Base-by-base conservation (phyloP, 2,329 filamentous ascomycete genomes). In the Pseudocercospora cruenta region DNA sequence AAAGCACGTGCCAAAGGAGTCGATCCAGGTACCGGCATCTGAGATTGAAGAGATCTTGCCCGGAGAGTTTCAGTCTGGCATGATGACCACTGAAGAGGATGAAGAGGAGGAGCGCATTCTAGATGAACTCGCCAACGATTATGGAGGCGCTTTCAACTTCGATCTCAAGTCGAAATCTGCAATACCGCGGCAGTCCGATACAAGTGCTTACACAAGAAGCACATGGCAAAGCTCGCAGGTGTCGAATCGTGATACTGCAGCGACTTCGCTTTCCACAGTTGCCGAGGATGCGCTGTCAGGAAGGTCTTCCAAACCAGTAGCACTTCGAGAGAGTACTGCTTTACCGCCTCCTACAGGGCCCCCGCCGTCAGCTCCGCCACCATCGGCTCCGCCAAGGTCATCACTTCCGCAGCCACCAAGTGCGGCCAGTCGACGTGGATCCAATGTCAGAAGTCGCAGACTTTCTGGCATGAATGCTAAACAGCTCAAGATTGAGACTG, bases 401-500 rank as follows among this genome's bases (percentile, higher is more conserved):
- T 71, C 70, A 22, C 67, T 75, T 12, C 71, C 72, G 51, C 61
- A 58, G 21, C 71, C 71, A 28, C 70, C 71, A 16, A 70, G 64
- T 58, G 61, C 65, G 39, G 63, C 39, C 21, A 71, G 68, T 51
- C 65, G 62, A 26, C 64, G 67, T 12, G 63, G 65, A n/a, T 72
- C 73, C 22, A 74, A 69, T 24, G 77, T 78, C 36, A 73, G 92
- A 61, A 92, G 86, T 72, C 87, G 94, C 67, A 87, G 94, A 68
- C 81, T 96, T 33, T 97, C 94, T 3, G 91, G 91, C 7, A 90
- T 92, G 72, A 92, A 92, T 72, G 82, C 87, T 14, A 94, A 91
- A 76, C 91, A 94, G 74, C 82, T 98, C 59, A 96, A 93, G 80
- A 97, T 98, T 63, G 92, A 97, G 78, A 97, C 93, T 10, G 81